Base-by-base conservation (phyloP, 208 protist species). In the Leishmania martiniquensis region DNA sequence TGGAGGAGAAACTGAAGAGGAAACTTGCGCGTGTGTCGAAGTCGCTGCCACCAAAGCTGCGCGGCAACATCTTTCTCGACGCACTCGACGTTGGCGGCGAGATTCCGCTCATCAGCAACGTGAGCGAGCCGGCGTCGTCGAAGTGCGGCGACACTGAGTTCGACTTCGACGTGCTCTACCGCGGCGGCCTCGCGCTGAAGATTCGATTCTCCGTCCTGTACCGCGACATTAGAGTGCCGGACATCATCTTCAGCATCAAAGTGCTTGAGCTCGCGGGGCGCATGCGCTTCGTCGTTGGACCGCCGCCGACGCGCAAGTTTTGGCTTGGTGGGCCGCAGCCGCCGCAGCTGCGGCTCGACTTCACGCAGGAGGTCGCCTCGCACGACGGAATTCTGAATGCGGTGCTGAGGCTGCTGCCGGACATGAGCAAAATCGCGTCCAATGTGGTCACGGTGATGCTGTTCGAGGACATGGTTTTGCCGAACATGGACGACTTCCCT, bases 141-240 rank as follows among this genome's bases (percentile, higher is more conserved):
- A 57, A 82, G 15, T 89, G 77, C 49, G 91, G 93, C 5, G 91
- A 97, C 73, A 70, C 95, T 3, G 85, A 92, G 54, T 93, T 97
- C 63, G 90, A 94, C 84, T 96, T 97, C 77, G 89, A 97, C 70
- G 74, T 97, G 62, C 82, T 94, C 9, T 97, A 97, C 82, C 91
- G 91, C 42, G 93, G 93, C 44, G 93, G 93, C 15, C 84, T 97
- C 13, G 77, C 68, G 51, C 60, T 97, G 12, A 86, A 80, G 65
- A 88, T 97, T 47, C 87, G 89, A 68, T 95, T 97, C 71, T 55
- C 87, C 17, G 83, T 94, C 37, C 83, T 80, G 10, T 95, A 93
- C 66, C 89, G 88, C 37, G 84, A 86, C 9, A 82, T 95, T 49
- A 81, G 85, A 10, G 84, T 96, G 73, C 91, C 91, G 1, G 87